A percentile compares a stretch with the other conserved stretches of the same genome.
Evolutionary conservation across 2,329 filamentous ascomycete species (phyloP).

Genomic region (Fusarium nanum): DNA sequence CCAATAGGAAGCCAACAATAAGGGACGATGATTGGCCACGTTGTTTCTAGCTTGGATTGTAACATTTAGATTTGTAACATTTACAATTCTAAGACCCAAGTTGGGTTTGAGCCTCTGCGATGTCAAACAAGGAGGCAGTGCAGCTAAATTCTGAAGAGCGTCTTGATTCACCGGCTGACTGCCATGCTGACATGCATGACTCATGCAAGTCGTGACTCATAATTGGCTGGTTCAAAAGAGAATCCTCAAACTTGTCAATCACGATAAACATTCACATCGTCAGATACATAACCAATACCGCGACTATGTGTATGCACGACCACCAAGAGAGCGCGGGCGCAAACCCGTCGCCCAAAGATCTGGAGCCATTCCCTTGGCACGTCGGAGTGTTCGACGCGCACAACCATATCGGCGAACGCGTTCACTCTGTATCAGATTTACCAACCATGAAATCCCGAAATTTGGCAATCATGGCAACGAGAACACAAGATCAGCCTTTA

Average conservation of each 20-base stretch:
- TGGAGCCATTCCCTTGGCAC: slow-evolving; percentile 40
- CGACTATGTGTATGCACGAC: slow-evolving; percentile 26
- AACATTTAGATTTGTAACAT: too few relatives aligned
- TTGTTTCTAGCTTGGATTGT: too few relatives aligned
- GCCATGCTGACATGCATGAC: not conserved
- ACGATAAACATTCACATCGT: too few relatives aligned
- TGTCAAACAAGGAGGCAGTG: not conserved
- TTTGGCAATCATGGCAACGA: slow-evolving; percentile 42
- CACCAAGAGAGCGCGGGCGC: not conserved
- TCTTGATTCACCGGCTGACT: not conserved
- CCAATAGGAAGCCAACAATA: too few relatives aligned
- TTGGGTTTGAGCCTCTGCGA: fast-evolving
- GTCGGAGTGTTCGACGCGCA: slow-evolving; percentile 50
- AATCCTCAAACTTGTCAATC: not conserved
- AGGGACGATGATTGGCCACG: too few relatives aligned
- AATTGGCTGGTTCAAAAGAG: not conserved
- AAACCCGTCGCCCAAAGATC: not conserved
- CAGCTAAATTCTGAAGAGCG: not conserved
- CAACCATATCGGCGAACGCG: slow-evolving; percentile 40
- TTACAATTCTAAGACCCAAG: fast-evolving
- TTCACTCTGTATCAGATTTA: not conserved
- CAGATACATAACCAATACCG: not conserved
- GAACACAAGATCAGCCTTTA: slow-evolving; percentile 39
- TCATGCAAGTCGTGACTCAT: not conserved
- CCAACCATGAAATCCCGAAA: slow-evolving; percentile 27